Evolutionary conservation across 1,139 yeast genomes (phyloP), one percentile per base, ranked within the genome.

Genomic region (Yamadazyma mexicana): DNA sequence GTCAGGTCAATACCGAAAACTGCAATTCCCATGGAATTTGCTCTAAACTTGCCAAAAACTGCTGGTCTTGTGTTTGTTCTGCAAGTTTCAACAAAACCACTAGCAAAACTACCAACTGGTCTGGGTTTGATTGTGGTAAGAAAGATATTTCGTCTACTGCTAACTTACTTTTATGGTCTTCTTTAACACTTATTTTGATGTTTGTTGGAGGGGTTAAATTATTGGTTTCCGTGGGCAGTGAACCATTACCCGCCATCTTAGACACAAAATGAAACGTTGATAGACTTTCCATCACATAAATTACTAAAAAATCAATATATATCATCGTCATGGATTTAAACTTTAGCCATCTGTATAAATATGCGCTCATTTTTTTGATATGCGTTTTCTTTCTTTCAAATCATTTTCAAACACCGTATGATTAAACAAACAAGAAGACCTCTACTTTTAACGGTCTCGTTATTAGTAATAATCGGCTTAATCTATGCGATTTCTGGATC

Each of bases 21-120:
- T 84, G 92, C 62, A 73, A 77, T 22, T 73, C 76, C 31, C 87
- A 79, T 51, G 92, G 92, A n/a, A 40, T 59, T 11, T 83, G 89
- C 55, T 52, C 71, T 18, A 60, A 71, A 50, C 45, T 62, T 18
- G 63, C 64, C 17, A 40, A 53, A 17, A 61, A 60, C 29, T 74
- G 80, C 54, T 83, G 77, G 75, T 63, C 70, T 32, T 84, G 92
- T 63, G 63, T 66, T 33, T 83, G 91, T 60, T 57, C 70, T 17
- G 60, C 85, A 12, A 69, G 81, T 15, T 66, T 59, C 45, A 68
- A 79, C 56, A 58, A 67, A 49, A 62, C 66, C 34, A 61, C 61
- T 27, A 64, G 69, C 39, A 69, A 69, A 47, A 82, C 88, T 22
- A 79, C 83, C 33, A 61, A 65, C 45, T 84, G 88, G 87, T 75